Evolutionary conservation across 1,284 basidiomycete genomes (phyloP).

Genomic region (Sporisorium sorghi): DNA sequence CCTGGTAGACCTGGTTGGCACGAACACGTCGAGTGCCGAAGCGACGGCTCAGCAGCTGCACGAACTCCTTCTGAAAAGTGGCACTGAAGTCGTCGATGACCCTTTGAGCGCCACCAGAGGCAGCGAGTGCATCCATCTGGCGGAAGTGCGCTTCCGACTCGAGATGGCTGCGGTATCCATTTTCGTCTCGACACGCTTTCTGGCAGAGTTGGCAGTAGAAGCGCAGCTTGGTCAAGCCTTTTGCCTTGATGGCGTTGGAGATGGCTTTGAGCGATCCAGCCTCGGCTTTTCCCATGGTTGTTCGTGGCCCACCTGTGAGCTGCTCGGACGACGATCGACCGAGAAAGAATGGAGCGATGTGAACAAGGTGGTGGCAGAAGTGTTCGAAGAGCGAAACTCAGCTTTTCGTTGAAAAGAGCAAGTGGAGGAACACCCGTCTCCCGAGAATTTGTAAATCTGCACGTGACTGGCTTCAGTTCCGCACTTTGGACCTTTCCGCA

Average conservation of each 20-base stretch:
- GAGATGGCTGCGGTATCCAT: constrained; percentile 74
- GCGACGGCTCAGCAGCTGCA: constrained; percentile 82
- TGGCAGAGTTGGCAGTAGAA: constrained; percentile 69
- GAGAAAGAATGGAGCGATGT: neutral
- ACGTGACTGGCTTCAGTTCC: neutral
- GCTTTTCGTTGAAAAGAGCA: neutral
- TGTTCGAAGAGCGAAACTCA: neutral
- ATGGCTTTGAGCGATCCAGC: constrained; percentile 61
- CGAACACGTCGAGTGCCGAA: constrained; percentile 65
- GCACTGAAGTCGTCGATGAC: constrained; percentile 90
- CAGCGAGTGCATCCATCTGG: constrained; percentile 87
- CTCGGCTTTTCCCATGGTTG: constrained; percentile 42
- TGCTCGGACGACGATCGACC: too few relatives aligned
- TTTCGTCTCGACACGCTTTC: constrained; percentile 67
- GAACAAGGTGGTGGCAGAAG: neutral
- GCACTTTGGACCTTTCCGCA: neutral
- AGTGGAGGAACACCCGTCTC: neutral
- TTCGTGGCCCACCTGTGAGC: neutral
- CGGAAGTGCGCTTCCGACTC: constrained; percentile 88
- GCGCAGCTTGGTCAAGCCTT: constrained; percentile 66
- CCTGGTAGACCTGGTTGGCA: constrained; percentile 96
- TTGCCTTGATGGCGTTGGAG: constrained; percentile 68
- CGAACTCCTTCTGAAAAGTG: constrained; percentile 92
- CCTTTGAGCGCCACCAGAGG: constrained; percentile 75
- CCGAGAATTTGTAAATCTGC: too few relatives aligned